Evolutionary conservation across 768 basidiomycete genomes (phyloP), one percentile per base, ranked within the genome.

Genomic region (Dacryopinax primogenitus): DNA sequence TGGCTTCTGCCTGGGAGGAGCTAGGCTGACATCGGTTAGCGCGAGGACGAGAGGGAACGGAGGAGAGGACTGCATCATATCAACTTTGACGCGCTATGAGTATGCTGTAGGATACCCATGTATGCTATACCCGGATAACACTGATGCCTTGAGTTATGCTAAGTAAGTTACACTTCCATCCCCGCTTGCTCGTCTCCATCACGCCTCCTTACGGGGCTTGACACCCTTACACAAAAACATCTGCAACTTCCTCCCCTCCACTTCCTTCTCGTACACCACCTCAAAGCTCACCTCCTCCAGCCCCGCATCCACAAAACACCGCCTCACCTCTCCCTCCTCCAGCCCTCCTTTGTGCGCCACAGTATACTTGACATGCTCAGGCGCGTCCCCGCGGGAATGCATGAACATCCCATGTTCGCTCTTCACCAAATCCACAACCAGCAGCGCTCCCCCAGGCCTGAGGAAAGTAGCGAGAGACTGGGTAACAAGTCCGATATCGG

Each of bases 81-180:
- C 74, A 99, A 99, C 69, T 97, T 99, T 71, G 92, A 94, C 74
- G 95, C 95, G 13, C 77, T 97, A 70, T 96, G 79, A 80, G 70
- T 37, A 37, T 26, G 45, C 13, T 58, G 11, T 4, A 32, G 11
- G 23, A 58, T 58, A 58, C 51, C 51, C 51, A 13, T 28, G 51
- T 23, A 58, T 58, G 23, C 16, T 44, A 23, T 18, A n/a, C n/a
- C n/a, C n/a, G 7, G 23, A 44, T 44, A 23, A 18, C 36, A 37
- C 18, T 44, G 6, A 4, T 44, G 18, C 41, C 16, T 44, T 44
- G 41, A 4, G 23, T 18, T 44, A 23, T 44, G 16, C 18, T 18
- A 18, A 44, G 6, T 44, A 4, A 7, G 18, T 15, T 44, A 44
- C 41, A 44, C 23, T 7, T 44, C 41, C 11, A 44, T 15, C 41